Base-by-base conservation (phyloP, 176 grass and related monocot species). In the Eleusine coracana region DNA sequence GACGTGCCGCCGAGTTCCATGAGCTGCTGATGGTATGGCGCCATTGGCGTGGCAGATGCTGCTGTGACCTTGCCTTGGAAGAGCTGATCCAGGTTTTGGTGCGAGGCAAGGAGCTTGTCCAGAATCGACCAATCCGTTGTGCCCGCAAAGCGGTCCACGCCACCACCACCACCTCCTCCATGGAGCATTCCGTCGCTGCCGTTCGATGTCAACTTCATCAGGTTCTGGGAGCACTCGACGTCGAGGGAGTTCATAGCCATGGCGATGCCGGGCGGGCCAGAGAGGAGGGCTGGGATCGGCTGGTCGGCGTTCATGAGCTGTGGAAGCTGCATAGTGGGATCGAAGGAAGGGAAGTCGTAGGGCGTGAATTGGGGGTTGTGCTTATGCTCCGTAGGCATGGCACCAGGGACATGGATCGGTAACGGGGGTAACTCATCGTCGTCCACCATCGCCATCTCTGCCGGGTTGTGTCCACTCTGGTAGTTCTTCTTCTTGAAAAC, bases 401-500 rank as follows among this genome's bases (percentile, higher is more conserved):
- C 20, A 1, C 54, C 37, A 74, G 55, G 16, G 37, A 64, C 20
- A 12, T 63, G 42, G 2, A 67, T 54, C 0, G 75, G 84, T 68
- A 93, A 88, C 4, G 80, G 80, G 11, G 75, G 83, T 42, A 90
- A 82, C 46, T 93, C 88, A 5, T 94, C 96, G n/a, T 99, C 89
- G 21, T 89, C 87, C 36, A 62, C 56, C 31, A 51, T 75, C 2
- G 68, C 75, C 68, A 91, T 74, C 18, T 89, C 87, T 4, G 83
- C 72, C 8, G 18, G 81, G 61, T 87, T 81, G 66, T 87, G 25
- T 54, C 83, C 78, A 39, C 85, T 85, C 66, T 91, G 91, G 63
- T 90, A 86, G 85, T 66, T 96, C 83, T 96, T 99, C 89, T 99
- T 99, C 73, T 91, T 95, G 91, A 96, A 99, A 83, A 94, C 91